Base-by-base conservation (phyloP, 75 land plant genomes). In the Larix kaempferi region DNA sequence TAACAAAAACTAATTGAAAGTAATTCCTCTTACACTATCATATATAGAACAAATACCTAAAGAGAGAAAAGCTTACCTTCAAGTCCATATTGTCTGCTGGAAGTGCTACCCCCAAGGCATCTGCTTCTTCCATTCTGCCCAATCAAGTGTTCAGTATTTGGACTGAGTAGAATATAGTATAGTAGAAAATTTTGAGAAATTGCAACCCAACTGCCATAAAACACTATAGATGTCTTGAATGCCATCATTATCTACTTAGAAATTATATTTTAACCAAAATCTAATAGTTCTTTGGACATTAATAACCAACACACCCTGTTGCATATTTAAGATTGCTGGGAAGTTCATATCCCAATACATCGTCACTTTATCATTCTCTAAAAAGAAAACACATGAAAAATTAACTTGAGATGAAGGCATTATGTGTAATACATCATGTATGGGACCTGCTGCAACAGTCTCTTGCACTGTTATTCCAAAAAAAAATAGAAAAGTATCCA, bases 81-180 rank as follows among this genome's bases (percentile, higher is more conserved):
- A 21, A 39, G 17, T 69, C 22, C 2, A 69, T 37, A 69, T 12
- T 21, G 23, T 8, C 39, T 33, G 67, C 19, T 39, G 72, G 44
- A 69, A 44, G 49, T 17, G 39, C 72, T 69, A n/a, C 22, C 37
- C 39, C 72, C 39, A 39, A 69, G 33, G 72, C 72, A 69, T 69
- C 72, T 19, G 72, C 39, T 33, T 69, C 72, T 17, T 69, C 72
- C 67, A 16, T 37, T 19, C 72, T 69, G 72, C 72, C 72, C n/a
- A 39, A 44, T 44, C 72, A 69, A 69, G n/a, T 44, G n/a, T 44
- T 44, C 52, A 44, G 52, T 44, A 7, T 44, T 44, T 44, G 52
- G 52, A 44, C 52, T 44, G 52, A 44, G 52, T 21, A 17, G 21
- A 69, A 69, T 22, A 37, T n/a, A 37, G 69, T 37, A 39, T 25